Evolutionary conservation across 306 rosid genomes (phyloP).

Genomic region (Oemleria cerasiformis): DNA sequence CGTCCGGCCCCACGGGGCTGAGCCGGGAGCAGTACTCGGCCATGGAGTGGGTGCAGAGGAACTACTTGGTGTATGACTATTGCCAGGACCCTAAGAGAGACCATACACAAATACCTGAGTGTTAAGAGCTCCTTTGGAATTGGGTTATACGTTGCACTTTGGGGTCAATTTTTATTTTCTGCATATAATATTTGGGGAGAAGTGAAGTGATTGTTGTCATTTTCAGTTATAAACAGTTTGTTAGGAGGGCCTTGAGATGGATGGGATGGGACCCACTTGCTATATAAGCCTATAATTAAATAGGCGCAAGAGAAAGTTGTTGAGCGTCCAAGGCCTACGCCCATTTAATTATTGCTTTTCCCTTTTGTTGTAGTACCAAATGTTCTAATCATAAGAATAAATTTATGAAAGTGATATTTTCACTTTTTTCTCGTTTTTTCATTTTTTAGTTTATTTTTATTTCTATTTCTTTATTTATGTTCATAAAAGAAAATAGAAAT

Average conservation of each 20-base stretch:
- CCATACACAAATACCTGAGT: conserved; percentile 70
- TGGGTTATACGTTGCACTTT: too few species aligned
- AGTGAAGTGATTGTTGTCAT: neutral
- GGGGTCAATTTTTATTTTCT: neutral
- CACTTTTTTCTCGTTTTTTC: too few species aligned
- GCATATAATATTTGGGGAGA: neutral
- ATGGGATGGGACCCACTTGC: conserved; percentile 49
- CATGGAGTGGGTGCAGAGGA: conserved; percentile 74
- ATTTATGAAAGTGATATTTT: too few species aligned
- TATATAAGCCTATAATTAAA: neutral
- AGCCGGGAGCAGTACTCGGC: conserved; percentile 49
- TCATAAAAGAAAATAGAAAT: too few species aligned
- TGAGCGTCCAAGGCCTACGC: neutral
- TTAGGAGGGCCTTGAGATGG: conserved; percentile 48
- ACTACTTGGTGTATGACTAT: conserved; percentile 67
- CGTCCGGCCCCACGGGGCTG: conserved; percentile 33
- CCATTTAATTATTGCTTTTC: too few species aligned
- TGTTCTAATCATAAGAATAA: too few species aligned
- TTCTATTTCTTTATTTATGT: too few species aligned
- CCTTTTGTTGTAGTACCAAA: too few species aligned
- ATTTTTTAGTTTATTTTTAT: too few species aligned
- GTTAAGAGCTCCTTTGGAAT: conserved; percentile 24
- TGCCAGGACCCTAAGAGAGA: conserved; percentile 78
- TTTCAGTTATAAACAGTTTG: neutral
- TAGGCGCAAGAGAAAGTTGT: neutral